Percentiles rank a stretch among this genome's conserved stretches.
Evolutionary conservation across 805 yeast species (phyloP).

Genomic region (Candida lessepsii): DNA sequence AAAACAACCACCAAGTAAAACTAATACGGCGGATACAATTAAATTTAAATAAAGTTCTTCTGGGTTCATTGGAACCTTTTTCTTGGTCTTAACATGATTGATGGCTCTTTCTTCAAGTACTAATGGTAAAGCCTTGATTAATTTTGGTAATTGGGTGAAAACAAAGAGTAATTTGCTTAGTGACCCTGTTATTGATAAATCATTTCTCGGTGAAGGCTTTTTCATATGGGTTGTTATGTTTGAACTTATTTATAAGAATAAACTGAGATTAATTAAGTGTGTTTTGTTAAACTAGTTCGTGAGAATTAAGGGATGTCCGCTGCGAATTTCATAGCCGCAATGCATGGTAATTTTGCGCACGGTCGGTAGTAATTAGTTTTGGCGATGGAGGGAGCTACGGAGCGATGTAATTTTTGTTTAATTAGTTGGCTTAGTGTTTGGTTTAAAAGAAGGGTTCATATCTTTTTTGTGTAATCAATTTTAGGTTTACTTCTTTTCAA

Average conservation of each 20-base stretch:
- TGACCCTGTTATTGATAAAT: constrained; percentile 24
- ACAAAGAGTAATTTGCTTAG: constrained; percentile 31
- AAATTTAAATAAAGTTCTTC: constrained; percentile 49
- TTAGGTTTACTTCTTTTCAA: too few relatives aligned
- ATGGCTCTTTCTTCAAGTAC: constrained; percentile 12
- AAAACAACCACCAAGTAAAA: constrained; percentile 82
- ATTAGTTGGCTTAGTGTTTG: too few relatives aligned
- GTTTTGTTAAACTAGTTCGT: background rate
- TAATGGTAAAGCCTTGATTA: constrained; percentile 38
- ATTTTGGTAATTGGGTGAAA: constrained; percentile 31
- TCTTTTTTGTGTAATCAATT: too few relatives aligned
- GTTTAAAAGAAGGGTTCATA: too few relatives aligned
- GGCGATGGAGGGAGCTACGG: too few relatives aligned
- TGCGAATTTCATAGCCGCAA: too few relatives aligned
- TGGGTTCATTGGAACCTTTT: constrained; percentile 25
- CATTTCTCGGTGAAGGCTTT: constrained; percentile 27
- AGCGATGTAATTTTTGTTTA: too few relatives aligned
- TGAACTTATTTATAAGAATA: constrained; percentile 1
- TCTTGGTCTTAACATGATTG: constrained; percentile 14
- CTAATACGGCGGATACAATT: constrained; percentile 56
- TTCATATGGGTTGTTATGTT: constrained; percentile 9
- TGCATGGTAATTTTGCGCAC: too few relatives aligned
- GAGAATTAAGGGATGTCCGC: background rate
- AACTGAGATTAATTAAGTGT: background rate
- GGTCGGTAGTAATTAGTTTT: too few relatives aligned